A percentile compares a stretch with the other conserved stretches of the same genome.
Conservation (phyloP, 495 filamentous ascomycete genomes). For the Neurospora discreta region DNA sequence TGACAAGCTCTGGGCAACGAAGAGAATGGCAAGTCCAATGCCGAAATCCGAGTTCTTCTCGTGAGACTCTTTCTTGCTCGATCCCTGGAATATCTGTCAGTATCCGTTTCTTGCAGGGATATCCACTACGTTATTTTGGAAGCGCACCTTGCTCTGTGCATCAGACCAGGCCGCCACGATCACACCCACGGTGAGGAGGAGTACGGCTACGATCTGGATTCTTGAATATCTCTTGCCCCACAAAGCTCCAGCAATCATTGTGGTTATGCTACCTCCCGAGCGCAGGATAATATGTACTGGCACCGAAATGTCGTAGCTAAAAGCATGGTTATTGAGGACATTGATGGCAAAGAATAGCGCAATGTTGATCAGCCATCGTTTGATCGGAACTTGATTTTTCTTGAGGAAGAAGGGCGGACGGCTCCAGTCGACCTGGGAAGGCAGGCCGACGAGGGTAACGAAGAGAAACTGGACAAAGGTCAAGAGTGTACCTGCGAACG, state of each 20-base stretch:
- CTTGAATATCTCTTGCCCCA: conserved; percentile 73
- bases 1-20: conserved; percentile 79
- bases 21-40: conserved; percentile 74
- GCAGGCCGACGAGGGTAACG: conserved; percentile 65
- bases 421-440: conserved; percentile 53
- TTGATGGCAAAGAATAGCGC: conserved; percentile 84
- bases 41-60: conserved; percentile 37
- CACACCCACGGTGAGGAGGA: conserved; percentile 76
- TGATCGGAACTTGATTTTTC: conserved; percentile 69
- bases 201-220: conserved; percentile 68
- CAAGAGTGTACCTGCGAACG: conserved; percentile 61
- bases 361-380: conserved; percentile 82
- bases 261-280: conserved; percentile 89
- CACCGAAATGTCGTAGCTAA: conserved; percentile 92
- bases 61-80: conserved; percentile 15
- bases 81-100: conserved; percentile 15
- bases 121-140: not conserved
- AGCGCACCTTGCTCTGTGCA: conserved; percentile 62
- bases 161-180: conserved; percentile 81
- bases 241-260: conserved; percentile 76
- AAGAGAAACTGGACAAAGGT: conserved; percentile 91
- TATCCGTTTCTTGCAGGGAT: conserved; percentile 3
- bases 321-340: conserved; percentile 93
- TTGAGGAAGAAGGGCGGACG: conserved; percentile 57
- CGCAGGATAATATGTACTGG: conserved; percentile 95